phyloP scores from a whole-genome alignment of 306 rosid genomes.

The Boehmeria nivea region DNA sequence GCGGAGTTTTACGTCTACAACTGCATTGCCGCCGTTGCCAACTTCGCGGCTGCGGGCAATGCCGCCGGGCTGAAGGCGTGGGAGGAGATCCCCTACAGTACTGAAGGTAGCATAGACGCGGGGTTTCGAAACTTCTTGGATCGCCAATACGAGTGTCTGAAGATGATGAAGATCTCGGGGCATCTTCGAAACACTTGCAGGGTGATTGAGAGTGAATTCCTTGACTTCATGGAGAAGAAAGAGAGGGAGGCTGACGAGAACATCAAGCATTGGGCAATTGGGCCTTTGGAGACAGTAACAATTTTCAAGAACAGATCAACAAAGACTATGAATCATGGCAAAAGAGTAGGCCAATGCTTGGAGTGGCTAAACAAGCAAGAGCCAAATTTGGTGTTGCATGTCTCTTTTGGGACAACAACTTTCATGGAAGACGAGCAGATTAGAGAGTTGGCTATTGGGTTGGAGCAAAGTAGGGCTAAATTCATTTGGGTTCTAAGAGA shows the following conservation, averaged over 20 bases:
- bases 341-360: conserved; percentile 2
- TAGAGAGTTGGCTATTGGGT: conserved; percentile 39
- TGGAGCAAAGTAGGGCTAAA: conserved; percentile 33
- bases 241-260: not conserved
- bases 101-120: conserved; percentile 22
- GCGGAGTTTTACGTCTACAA: conserved; percentile 1
- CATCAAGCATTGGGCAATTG: conserved; percentile 43
- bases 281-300: conserved; percentile 37
- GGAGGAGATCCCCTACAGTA: conserved; percentile 21
- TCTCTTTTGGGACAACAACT: conserved; percentile 46
- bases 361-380: conserved; percentile 30
- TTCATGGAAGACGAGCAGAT: conserved; percentile 33
- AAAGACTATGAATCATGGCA: no score
- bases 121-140: conserved; percentile 21
- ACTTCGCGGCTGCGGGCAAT: not conserved
- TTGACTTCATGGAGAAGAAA: conserved; percentile 26
- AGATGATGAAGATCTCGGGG: conserved; percentile 24
- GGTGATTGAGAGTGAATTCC: conserved; percentile 32
- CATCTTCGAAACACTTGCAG: conserved; percentile 37
- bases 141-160: conserved; percentile 26
- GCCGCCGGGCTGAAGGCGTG: not conserved
- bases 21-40: not conserved
- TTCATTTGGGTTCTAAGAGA: conserved; percentile 49
- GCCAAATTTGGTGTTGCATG: conserved; percentile 28
- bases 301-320: not conserved